Conservation (phyloP, 768 basidiomycete genomes). For the Gautieria morchelliformis region DNA sequence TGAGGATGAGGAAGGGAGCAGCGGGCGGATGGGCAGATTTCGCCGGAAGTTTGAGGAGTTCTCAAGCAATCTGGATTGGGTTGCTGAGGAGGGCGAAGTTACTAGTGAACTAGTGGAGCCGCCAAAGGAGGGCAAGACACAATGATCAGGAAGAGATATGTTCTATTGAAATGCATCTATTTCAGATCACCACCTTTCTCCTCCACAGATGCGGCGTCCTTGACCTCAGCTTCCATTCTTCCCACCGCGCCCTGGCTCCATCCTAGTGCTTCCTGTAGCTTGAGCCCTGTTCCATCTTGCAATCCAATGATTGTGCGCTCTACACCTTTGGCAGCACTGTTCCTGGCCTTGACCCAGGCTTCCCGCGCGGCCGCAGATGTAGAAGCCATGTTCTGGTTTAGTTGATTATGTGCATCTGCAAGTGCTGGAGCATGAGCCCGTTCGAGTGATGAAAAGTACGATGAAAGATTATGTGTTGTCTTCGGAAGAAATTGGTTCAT, state of each 20-base stretch:
- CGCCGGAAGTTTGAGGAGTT: constrained; percentile 55
- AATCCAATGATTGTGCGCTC: constrained; percentile 40
- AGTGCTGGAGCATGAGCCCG: constrained; percentile 57
- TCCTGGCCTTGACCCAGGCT: constrained; percentile 36
- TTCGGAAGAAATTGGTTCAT: constrained; percentile 81
- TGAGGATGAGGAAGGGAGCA: constrained; percentile 61
- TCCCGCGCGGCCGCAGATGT: constrained; percentile 10
- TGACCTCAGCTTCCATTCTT: constrained; percentile 12
- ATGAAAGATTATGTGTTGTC: constrained; percentile 59
- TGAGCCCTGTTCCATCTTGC: constrained; percentile 66
- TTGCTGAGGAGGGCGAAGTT: constrained; percentile 10
- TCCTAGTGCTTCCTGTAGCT: constrained; percentile 51
- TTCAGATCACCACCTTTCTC: constrained; percentile 18
- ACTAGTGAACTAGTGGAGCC: not conserved
- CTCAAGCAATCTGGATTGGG: constrained; percentile 21
- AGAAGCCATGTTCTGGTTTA: constrained; percentile 13
- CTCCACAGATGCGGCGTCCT: constrained; percentile 14
- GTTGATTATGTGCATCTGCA: constrained; percentile 47
- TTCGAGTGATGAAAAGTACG: constrained; percentile 62
- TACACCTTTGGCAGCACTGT: constrained; percentile 34
- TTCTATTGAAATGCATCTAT: not conserved
- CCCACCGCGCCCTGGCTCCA: constrained; percentile 23
- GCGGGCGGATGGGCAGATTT: constrained; percentile 76
- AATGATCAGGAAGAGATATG: not conserved
- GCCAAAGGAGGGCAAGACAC: not conserved